phyloP scores from a whole-genome alignment of 2,329 filamentous ascomycete species.

The Orbilia quercus region DNA sequence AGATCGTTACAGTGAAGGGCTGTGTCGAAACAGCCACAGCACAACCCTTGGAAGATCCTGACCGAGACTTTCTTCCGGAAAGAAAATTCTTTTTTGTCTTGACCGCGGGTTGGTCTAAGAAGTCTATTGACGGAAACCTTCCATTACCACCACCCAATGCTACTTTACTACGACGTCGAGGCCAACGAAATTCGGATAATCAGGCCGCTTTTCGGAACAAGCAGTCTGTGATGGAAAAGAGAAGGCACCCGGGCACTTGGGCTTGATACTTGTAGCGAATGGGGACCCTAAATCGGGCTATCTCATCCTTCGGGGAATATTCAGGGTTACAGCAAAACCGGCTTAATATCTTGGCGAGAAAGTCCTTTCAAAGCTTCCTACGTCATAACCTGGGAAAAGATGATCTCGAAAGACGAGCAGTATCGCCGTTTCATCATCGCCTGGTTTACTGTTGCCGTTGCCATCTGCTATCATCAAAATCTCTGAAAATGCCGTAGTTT shows the following conservation, averaged over 20 bases:
- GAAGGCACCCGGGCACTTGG: slow-evolving; percentile 29
- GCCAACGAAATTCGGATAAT: slow-evolving; percentile 26
- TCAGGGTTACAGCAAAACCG: not conserved
- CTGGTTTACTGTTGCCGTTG: not conserved
- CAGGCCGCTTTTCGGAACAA: slow-evolving; percentile 14
- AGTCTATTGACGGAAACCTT: slow-evolving; percentile 50
- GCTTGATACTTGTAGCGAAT: slow-evolving; percentile 8
- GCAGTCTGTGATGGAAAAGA: slow-evolving; percentile 24
- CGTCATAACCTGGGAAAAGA: slow-evolving; percentile 27
- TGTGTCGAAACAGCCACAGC: slow-evolving; percentile 26
- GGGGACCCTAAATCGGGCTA: slow-evolving; percentile 37
- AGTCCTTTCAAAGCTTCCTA: slow-evolving; percentile 11
- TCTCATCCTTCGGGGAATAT: slow-evolving; percentile 45
- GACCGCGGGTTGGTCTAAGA: slow-evolving; percentile 15
- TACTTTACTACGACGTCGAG: not conserved
- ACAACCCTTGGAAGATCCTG: not conserved
- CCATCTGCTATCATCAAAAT: not conserved
- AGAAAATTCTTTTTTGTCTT: slow-evolving; percentile 24
- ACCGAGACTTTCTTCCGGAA: not conserved
- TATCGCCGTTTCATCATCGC: not conserved
- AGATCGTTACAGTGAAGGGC: slow-evolving; percentile 31
- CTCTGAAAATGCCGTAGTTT: not conserved
- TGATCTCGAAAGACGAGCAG: not conserved
- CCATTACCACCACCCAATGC: slow-evolving; percentile 22
- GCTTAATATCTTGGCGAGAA: slow-evolving; percentile 11